phyloP scores from a whole-genome alignment of 177 flowering plant species.

The Vitis hybrid region DNA sequence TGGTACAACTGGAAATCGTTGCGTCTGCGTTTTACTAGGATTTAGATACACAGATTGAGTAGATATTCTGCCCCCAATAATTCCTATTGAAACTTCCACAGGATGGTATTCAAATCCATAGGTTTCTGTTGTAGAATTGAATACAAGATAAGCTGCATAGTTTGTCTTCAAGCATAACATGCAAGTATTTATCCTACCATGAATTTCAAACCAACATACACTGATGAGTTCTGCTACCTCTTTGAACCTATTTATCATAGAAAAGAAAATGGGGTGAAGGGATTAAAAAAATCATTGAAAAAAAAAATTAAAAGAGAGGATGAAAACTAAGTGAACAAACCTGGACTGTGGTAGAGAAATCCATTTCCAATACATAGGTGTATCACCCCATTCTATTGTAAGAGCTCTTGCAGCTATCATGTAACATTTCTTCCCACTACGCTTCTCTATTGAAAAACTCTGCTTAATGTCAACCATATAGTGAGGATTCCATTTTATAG shows the following conservation, averaged over 20 bases:
- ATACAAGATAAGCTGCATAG: conserved; percentile 21
- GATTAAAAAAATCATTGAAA: too few relatives aligned
- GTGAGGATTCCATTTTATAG: too few relatives aligned
- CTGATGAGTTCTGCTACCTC: conserved; percentile 20
- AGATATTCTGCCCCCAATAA: conserved; percentile 4
- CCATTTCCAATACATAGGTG: conserved; percentile 33
- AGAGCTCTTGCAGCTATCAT: conserved; percentile 28
- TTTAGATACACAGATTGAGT: conserved; percentile 10
- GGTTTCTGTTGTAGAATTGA: conserved; percentile 7
- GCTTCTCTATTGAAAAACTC: conserved; percentile 32
- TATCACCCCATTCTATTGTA: conserved; percentile 25
- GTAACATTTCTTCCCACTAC: conserved; percentile 34
- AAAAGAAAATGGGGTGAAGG: too few relatives aligned
- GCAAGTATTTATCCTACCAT: conserved; percentile 10
- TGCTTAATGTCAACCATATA: not conserved
- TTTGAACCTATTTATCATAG: conserved; percentile 8
- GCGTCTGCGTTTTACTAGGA: conserved; percentile 4
- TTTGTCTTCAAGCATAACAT: conserved; percentile 17
- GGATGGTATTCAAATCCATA: conserved; percentile 21
- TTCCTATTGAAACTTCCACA: conserved; percentile 19
- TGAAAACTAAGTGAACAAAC: not conserved
- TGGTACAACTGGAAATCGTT: not conserved
- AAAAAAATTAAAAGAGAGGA: too few relatives aligned
- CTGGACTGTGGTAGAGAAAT: conserved; percentile 22
- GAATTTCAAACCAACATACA: conserved; percentile 27